Percentiles rank a stretch among this genome's conserved stretches.
Conservation (phyloP, 164 flowering plant genomes). For the Vitis cinerea region DNA sequence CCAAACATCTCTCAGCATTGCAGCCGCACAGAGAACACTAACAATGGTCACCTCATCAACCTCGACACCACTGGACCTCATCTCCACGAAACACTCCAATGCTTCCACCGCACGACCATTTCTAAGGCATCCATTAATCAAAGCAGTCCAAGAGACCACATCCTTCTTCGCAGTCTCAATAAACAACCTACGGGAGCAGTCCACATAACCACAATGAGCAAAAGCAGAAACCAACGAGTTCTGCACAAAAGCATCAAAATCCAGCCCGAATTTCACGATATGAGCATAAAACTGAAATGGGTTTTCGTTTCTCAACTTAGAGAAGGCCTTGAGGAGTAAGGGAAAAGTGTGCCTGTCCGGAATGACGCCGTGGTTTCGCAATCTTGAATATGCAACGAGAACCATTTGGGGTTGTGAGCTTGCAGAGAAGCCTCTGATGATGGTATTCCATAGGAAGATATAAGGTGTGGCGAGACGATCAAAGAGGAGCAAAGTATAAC, state of each 20-base stretch:
- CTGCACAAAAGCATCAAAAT: slow-evolving; percentile 22
- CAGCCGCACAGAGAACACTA: slow-evolving; percentile 32
- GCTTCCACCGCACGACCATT: slow-evolving; percentile 19
- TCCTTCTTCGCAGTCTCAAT: slow-evolving; percentile 29
- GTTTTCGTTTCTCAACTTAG: slow-evolving; percentile 13
- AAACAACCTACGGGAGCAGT: slow-evolving; percentile 27
- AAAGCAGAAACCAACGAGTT: slow-evolving; percentile 29
- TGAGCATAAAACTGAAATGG: slow-evolving; percentile 32
- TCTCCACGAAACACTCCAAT: slow-evolving; percentile 29
- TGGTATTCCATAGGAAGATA: slow-evolving; percentile 21
- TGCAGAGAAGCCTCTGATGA: slow-evolving; percentile 21
- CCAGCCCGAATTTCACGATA: slow-evolving; percentile 28
- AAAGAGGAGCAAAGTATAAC: slow-evolving; percentile 22
- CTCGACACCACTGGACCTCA: slow-evolving; percentile 24
- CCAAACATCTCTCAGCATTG: slow-evolving; percentile 24
- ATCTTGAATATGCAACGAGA: slow-evolving; percentile 14
- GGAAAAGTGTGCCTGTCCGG: slow-evolving; percentile 37
- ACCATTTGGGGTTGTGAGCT: slow-evolving; percentile 23
- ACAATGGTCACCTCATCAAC: slow-evolving; percentile 33
- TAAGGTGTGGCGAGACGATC: slow-evolving; percentile 13
- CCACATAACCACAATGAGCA: slow-evolving; percentile 20
- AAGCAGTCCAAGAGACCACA: slow-evolving; percentile 32
- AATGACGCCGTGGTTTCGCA: slow-evolving; percentile 23
- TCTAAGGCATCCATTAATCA: slow-evolving; percentile 33
- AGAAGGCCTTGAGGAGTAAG: slow-evolving; percentile 31